These are phyloP conservation scores for Tricholoma terreum DNA, from an alignment of 768 basidiomycete genomes.

Conservation along the genomic window DNA sequence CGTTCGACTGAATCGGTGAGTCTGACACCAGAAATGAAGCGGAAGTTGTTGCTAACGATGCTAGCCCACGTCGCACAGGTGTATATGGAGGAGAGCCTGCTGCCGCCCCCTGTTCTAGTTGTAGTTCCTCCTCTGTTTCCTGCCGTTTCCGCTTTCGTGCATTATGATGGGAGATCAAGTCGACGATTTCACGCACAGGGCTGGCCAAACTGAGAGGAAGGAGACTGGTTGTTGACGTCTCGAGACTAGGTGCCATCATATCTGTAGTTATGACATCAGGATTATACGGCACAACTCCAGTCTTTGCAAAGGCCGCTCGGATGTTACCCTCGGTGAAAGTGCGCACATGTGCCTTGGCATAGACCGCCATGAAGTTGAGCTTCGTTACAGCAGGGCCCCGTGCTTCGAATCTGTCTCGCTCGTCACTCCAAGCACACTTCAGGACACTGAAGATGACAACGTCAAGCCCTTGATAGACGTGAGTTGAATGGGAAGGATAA, in stretches of 20 bases:
- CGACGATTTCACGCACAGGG: slow-evolving; percentile 15
- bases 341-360: slow-evolving; percentile 4
- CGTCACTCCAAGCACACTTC: too few relatives aligned
- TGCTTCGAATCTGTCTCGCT: slow-evolving; percentile 9
- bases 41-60: neutral
- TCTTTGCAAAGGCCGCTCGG: slow-evolving; percentile 28
- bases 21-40: neutral
- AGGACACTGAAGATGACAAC: too few relatives aligned
- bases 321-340: slow-evolving; percentile 26
- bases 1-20: neutral
- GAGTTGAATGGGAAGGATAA: too few relatives aligned
- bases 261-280: too few relatives aligned
- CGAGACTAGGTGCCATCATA: too few relatives aligned
- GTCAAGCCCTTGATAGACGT: too few relatives aligned
- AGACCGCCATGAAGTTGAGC: too few relatives aligned
- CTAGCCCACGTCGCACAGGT: neutral
- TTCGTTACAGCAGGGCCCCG: neutral
- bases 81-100: neutral
- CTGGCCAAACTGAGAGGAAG: slow-evolving; percentile 13
- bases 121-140: neutral
- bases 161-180: slow-evolving; percentile 5
- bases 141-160: neutral
- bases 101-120: too few relatives aligned
- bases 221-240: too few relatives aligned
- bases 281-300: too few relatives aligned